These are phyloP conservation scores for Leccinum subtestaceum DNA, from an alignment of 768 basidiomycete species.

Conservation along the genomic window DNA sequence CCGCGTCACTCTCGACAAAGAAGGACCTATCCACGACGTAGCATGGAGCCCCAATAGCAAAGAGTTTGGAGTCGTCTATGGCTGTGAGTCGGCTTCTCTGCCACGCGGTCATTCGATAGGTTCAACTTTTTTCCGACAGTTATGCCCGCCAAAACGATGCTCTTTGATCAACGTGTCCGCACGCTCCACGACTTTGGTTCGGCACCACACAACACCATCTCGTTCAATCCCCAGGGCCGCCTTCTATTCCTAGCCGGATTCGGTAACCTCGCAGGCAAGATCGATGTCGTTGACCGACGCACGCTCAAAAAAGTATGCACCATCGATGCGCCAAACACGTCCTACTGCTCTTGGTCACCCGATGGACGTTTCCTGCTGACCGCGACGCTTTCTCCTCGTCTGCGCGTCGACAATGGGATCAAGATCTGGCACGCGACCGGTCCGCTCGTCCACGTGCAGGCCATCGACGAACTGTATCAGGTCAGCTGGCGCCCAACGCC, in stretches of 20 bases:
- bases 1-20: slow-evolving; percentile 39
- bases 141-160: slow-evolving; percentile 91
- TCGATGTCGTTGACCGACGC: slow-evolving; percentile 89
- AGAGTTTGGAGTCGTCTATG: slow-evolving; percentile 96
- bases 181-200: slow-evolving; percentile 88
- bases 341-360: slow-evolving; percentile 92
- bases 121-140: slow-evolving; percentile 40
- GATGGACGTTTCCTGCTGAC: slow-evolving; percentile 92
- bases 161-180: slow-evolving; percentile 62
- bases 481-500: slow-evolving; percentile 76
- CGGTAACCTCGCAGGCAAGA: slow-evolving; percentile 93
- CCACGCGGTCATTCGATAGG: not conserved
- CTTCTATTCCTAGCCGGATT: slow-evolving; percentile 90
- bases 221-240: slow-evolving; percentile 92
- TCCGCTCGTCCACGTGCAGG: slow-evolving; percentile 79
- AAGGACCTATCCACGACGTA: slow-evolving; percentile 96
- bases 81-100: slow-evolving; percentile 62
- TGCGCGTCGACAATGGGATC: slow-evolving; percentile 96
- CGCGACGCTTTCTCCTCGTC: slow-evolving; percentile 90
- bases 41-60: slow-evolving; percentile 95
- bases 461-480: slow-evolving; percentile 88
- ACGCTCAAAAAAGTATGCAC: slow-evolving; percentile 72
- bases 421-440: slow-evolving; percentile 95
- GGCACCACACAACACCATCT: slow-evolving; percentile 86
- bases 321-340: slow-evolving; percentile 91